Base-by-base conservation (phyloP, 192 early-diverging fungal species). In the Cetraspora pellucida region DNA sequence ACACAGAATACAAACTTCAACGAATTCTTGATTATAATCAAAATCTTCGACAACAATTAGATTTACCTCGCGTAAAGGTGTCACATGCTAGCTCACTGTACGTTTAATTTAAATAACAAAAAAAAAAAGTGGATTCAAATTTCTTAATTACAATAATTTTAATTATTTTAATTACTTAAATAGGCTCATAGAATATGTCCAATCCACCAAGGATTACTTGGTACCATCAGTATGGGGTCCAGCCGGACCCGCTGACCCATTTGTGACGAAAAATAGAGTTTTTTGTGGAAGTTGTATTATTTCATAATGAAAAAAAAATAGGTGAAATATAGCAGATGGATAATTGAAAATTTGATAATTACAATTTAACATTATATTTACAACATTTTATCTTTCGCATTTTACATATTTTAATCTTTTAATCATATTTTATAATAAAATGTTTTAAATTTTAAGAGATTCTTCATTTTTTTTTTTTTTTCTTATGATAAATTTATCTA, bases 1-100 rank as follows among this genome's bases (percentile, higher is more conserved):
- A 82, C 60, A 78, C 83, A 27, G 83, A 85, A 76, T 75, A 72
- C 13, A 85, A 85, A 52, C 57, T 85, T 21, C 78, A 81, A 47
- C 74, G 83, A 43, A 69, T 82, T 21, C 47, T 82, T 23, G 79
- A 85, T 46, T 75, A 79, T 55, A 85, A 85, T 50, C 49, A 76
- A 71, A 74, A 75, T 25, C 74, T 85, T 54, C 77, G 72, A 30
- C 81, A 82, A 66, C 81, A 85, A 46, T 49, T 85, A 23, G 83
- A 85, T 63, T 69, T 82, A 37, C 79, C 81, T 21, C 66, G 83
- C 63, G 74, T 85, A 21, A 80, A 74, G 37, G 80, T 85, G 14
- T 82, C 81, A 16, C 74, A 82, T 61, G 83, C 83, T 31, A 81
- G 79, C 72, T 47, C 71, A 54, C 27, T 47, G 79, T 80, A 77